Conservation (phyloP, 352 stramenopile genomes). For the Globisporangium mamillatum region DNA sequence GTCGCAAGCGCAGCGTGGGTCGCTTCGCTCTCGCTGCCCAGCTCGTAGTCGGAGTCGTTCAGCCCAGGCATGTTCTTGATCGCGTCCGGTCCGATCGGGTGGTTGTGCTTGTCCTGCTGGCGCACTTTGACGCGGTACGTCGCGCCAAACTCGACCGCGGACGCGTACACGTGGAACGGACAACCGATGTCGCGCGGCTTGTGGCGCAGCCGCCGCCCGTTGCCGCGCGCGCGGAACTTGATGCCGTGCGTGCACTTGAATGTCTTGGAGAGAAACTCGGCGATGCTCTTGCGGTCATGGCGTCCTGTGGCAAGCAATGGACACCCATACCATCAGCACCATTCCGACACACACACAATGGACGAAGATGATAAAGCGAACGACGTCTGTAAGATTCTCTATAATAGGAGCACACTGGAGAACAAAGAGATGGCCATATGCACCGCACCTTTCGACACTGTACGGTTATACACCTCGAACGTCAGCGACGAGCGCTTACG, state of each 20-base stretch:
- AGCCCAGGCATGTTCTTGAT: constrained; percentile 51
- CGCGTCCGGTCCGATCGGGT: constrained; percentile 64
- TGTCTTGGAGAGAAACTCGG: constrained; percentile 78
- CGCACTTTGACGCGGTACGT: constrained; percentile 77
- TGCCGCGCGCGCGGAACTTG: constrained; percentile 74
- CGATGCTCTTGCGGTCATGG: constrained; percentile 69
- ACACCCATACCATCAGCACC: not conserved
- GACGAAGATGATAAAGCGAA: not conserved
- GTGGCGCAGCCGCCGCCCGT: constrained; percentile 61
- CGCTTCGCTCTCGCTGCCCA: constrained; percentile 22
- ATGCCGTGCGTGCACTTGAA: constrained; percentile 86
- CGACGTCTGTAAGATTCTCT: no score
- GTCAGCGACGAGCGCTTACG: constrained; percentile 81
- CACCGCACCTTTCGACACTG: constrained; percentile 59
- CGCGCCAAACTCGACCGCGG: constrained; percentile 52
- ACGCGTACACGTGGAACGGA: constrained; percentile 79
- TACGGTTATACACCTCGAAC: constrained; percentile 86
- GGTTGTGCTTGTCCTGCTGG: constrained; percentile 73
- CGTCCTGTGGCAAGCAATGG: constrained; percentile 25
- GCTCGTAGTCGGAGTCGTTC: constrained; percentile 63
- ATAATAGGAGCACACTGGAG: not conserved
- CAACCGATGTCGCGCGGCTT: constrained; percentile 73
- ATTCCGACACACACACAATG: not conserved
- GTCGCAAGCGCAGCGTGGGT: constrained; percentile 9
- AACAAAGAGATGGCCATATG: not conserved